A percentile compares a stretch with the other conserved stretches of the same genome.
Evolutionary conservation across 768 basidiomycete species (phyloP).

Genomic region (Boletus edulis): DNA sequence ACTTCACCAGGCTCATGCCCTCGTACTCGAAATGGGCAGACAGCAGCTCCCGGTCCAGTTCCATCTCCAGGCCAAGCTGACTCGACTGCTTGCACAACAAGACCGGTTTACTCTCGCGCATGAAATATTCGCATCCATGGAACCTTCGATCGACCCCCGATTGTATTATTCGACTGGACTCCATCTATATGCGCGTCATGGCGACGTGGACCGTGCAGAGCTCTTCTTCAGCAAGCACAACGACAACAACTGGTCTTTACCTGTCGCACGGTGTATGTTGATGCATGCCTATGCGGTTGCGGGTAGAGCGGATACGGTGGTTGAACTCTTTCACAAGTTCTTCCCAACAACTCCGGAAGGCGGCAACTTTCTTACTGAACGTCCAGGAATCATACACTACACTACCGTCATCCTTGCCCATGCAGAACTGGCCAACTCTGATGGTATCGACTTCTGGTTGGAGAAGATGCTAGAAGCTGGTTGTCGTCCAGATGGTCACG

Average conservation of each 20-base stretch:
- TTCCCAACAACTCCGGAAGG: constrained; percentile 43
- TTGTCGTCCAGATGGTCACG: constrained; percentile 49
- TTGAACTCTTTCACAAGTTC: constrained; percentile 51
- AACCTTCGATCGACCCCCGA: constrained; percentile 15
- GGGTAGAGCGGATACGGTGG: constrained; percentile 40
- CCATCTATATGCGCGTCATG: constrained; percentile 50
- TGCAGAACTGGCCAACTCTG: constrained; percentile 43
- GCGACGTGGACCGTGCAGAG: constrained; percentile 44
- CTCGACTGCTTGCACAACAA: constrained; percentile 42
- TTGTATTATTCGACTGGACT: constrained; percentile 44
- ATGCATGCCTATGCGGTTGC: constrained; percentile 55
- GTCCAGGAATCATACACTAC: constrained; percentile 52
- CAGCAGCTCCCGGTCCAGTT: constrained; percentile 33
- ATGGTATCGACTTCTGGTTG: constrained; percentile 55
- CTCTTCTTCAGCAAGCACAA: constrained; percentile 40
- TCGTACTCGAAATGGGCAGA: constrained; percentile 40
- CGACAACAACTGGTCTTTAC: constrained; percentile 24
- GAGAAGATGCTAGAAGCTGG: constrained; percentile 47
- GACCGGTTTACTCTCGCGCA: constrained; percentile 43
- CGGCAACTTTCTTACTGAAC: constrained; percentile 21
- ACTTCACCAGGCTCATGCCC: constrained; percentile 37
- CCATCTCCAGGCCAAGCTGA: constrained; percentile 34
- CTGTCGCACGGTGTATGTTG: constrained; percentile 40
- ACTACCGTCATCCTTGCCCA: constrained; percentile 56
- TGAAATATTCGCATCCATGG: constrained; percentile 37